Percentiles rank a stretch among this genome's conserved stretches.
Evolutionary conservation across 1,284 basidiomycete species (phyloP).

Genomic region (Ceratobasidium sp.): DNA sequence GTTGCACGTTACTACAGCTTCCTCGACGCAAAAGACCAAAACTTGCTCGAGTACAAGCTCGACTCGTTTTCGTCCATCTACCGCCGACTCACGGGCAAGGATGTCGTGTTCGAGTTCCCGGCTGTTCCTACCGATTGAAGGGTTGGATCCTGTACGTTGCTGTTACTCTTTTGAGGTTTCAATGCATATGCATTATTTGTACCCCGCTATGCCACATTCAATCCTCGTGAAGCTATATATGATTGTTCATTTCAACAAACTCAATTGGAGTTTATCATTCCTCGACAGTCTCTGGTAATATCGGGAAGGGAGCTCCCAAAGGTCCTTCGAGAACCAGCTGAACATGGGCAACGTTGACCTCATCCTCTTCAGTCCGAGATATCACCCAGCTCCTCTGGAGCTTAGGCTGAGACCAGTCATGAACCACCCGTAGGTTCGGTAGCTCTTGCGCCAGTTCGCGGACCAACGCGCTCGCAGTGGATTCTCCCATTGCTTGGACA

Average conservation of each 20-base stretch:
- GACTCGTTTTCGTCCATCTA: constrained; percentile 97
- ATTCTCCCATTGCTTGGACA: neutral
- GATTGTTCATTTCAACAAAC: neutral
- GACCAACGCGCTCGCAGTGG: neutral
- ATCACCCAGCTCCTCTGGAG: constrained; percentile 11
- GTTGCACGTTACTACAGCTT: constrained; percentile 66
- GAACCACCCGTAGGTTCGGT: neutral
- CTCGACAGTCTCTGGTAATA: neutral
- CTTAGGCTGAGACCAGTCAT: constrained; percentile 9
- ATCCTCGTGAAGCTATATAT: constrained; percentile 34
- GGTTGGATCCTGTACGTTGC: constrained; percentile 19
- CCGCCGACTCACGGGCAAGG: constrained; percentile 94
- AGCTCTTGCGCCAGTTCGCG: neutral
- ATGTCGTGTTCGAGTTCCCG: constrained; percentile 91
- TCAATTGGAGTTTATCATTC: neutral
- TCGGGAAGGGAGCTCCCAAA: neutral
- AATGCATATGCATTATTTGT: constrained; percentile 44
- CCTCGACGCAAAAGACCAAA: constrained; percentile 98
- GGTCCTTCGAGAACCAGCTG: constrained; percentile 2
- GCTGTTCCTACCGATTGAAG: constrained; percentile 55
- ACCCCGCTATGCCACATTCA: constrained; percentile 32
- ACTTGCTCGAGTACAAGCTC: constrained; percentile 99
- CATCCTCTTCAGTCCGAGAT: neutral
- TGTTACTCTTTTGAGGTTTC: constrained; percentile 43
- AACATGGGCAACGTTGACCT: neutral